These are phyloP conservation scores for Auricularia heimuer DNA, from an alignment of 768 basidiomycete genomes.

Conservation along the genomic window DNA sequence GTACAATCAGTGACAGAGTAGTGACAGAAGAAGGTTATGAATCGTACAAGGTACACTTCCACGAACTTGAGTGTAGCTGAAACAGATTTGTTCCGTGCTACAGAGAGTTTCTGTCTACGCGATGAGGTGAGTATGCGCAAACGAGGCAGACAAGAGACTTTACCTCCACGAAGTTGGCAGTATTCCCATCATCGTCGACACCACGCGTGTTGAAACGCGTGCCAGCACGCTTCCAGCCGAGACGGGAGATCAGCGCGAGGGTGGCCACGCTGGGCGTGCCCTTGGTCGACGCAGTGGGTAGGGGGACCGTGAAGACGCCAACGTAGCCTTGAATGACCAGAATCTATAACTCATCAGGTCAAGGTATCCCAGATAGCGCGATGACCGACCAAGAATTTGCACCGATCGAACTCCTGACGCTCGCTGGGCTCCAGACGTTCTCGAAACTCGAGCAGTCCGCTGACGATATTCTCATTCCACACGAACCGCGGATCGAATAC, in stretches of 20 bases:
- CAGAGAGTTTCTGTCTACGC: slow-evolving; percentile 81
- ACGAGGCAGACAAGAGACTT: slow-evolving; percentile 12
- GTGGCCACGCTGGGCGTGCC: slow-evolving; percentile 66
- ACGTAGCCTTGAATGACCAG: slow-evolving; percentile 92
- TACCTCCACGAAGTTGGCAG: slow-evolving; percentile 95
- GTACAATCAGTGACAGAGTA: slow-evolving; percentile 4
- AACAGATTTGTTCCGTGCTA: slow-evolving; percentile 75
- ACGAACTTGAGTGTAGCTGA: slow-evolving; percentile 89
- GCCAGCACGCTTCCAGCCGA: slow-evolving; percentile 92
- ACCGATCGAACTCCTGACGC: slow-evolving; percentile 64
- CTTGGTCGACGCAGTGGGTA: slow-evolving; percentile 41
- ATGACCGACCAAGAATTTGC: slow-evolving; percentile 58
- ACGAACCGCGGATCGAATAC: slow-evolving; percentile 81
- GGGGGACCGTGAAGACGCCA: slow-evolving; percentile 68
- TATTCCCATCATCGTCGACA: slow-evolving; percentile 90
- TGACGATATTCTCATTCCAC: slow-evolving; percentile 90
- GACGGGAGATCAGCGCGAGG: slow-evolving; percentile 71
- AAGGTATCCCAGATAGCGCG: background rate
- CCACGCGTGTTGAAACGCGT: slow-evolving; percentile 96
- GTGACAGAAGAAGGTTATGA: slow-evolving; percentile 5
- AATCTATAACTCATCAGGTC: slow-evolving; percentile 36
- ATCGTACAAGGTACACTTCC: slow-evolving; percentile 89
- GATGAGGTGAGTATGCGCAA: background rate
- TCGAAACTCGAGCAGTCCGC: slow-evolving; percentile 81
- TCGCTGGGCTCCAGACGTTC: slow-evolving; percentile 62